Base-by-base conservation (phyloP, 768 basidiomycete species). In the Lanmaoa pseudosensibilis region DNA sequence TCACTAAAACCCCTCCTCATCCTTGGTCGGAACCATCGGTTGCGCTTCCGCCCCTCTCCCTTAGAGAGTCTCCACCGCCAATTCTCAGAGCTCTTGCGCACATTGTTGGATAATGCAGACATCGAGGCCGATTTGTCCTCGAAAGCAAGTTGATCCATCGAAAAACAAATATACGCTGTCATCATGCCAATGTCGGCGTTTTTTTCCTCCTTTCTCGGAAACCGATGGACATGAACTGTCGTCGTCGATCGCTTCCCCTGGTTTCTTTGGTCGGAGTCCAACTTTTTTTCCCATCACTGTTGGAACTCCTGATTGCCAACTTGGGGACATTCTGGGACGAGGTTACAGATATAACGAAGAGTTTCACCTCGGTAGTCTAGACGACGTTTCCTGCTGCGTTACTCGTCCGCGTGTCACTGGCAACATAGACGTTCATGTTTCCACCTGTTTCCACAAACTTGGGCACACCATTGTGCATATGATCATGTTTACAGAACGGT, bases 31-130 rank as follows among this genome's bases (percentile, higher is more conserved):
- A 11, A 34, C 33, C n/a, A 30, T 34, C 9, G 46, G 46, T 19
- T 10, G 18, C 15, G 18, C 21, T 5, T 16, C 23, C 21, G 2
- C 11, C 1, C 21, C 7, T 18, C 19, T 19, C 3, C 23, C 2
- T 27, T 57, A 89, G 88, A 85, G 65, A 75, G 77, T 30, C 72
- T 90, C 0, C 85, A 87, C 58, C 64, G 71, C 0, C 85, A 88
- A 63, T 78, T 88, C 12, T 76, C 85, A 2, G 83, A 83, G 18
- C 76, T 84, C 4, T 70, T 90, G 30, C 75, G 78, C 11, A 69
- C 74, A 60, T 81, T 90, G 78, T 71, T 89, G 38, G 75, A 74
- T 36, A 82, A 85, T 54, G 78, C 80, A 1, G 81, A 86, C 51
- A 56, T 68, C 46, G 66, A 62, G 30, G 62, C 68, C 13, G 68